These are phyloP conservation scores for Lathyrus oleraceus DNA, from an alignment of 306 rosid species.

Conservation along the genomic window DNA sequence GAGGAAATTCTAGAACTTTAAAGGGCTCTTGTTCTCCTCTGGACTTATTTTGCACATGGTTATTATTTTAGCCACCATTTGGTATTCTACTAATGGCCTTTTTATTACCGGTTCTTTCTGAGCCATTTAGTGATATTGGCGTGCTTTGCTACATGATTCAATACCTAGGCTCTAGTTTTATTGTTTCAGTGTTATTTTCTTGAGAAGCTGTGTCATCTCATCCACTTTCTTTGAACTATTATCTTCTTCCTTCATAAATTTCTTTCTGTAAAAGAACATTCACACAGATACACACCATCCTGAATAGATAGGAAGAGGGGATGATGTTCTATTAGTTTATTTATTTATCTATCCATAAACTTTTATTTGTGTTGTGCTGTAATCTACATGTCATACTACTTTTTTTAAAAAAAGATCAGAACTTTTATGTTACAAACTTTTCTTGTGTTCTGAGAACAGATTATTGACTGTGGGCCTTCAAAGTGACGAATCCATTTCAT, in stretches of 20 bases:
- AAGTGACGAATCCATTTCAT: constrained; percentile 54
- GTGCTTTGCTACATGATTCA: neutral
- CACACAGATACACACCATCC: neutral
- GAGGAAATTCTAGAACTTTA: constrained; percentile 1
- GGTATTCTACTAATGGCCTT: neutral
- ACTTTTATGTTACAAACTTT: neutral
- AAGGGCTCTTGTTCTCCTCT: neutral
- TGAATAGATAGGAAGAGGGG: constrained; percentile 8
- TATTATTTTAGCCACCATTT: neutral
- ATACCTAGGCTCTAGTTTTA: constrained; percentile 4
- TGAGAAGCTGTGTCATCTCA: neutral
- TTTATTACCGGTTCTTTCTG: constrained; percentile 13
- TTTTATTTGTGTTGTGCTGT: constrained; percentile 7
- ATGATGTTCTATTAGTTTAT: neutral
- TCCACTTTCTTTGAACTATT: constrained; percentile 7
- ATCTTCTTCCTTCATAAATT: neutral
- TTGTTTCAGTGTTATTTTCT: constrained; percentile 6
- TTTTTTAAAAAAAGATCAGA: neutral
- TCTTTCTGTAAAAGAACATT: neutral
- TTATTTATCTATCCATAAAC: neutral
- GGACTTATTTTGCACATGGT: constrained; percentile 14
- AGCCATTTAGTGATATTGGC: constrained; percentile 7
- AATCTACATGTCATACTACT: constrained; percentile 15
- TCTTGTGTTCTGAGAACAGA: constrained; percentile 48
- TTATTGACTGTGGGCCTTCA: constrained; percentile 67